These are phyloP conservation scores for Pichia cabralensis DNA, from an alignment of 805 yeast species.

Conservation along the genomic window DNA sequence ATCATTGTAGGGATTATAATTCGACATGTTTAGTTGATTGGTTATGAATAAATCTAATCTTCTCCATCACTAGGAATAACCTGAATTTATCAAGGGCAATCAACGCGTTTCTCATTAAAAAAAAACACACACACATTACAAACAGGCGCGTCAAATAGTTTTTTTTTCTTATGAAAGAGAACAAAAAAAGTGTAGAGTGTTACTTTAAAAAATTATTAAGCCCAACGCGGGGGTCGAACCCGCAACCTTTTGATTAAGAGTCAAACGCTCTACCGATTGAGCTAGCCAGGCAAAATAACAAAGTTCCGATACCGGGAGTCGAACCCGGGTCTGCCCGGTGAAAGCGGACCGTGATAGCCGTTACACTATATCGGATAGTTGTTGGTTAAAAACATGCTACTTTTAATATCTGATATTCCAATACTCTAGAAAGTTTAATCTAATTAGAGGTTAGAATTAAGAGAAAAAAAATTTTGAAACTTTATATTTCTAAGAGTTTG, in stretches of 20 bases:
- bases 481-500: too few relatives aligned
- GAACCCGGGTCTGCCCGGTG: slow-evolving; percentile 37
- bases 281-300: slow-evolving; percentile 4
- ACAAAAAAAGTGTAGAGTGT: neutral
- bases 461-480: too few relatives aligned
- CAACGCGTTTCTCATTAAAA: slow-evolving; percentile 1
- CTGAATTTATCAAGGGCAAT: too few relatives aligned
- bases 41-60: too few relatives aligned
- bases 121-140: too few relatives aligned
- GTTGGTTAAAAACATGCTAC: too few relatives aligned
- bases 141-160: too few relatives aligned
- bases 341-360: slow-evolving; percentile 34
- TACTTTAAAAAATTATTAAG: neutral
- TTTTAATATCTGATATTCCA: too few relatives aligned
- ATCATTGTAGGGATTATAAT: slow-evolving; percentile 29
- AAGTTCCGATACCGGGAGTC: slow-evolving; percentile 33
- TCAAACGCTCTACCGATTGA: slow-evolving; percentile 8
- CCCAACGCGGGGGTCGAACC: slow-evolving; percentile 4
- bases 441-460: too few relatives aligned
- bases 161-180: neutral
- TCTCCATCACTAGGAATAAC: too few relatives aligned
- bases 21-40: slow-evolving; percentile 11
- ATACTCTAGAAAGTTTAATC: too few relatives aligned
- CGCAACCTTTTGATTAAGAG: slow-evolving; percentile 4
- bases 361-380: slow-evolving; percentile 34